These are phyloP conservation scores for Ustilago cynodontis DNA, from an alignment of 1,284 basidiomycete species.

Conservation along the genomic window DNA sequence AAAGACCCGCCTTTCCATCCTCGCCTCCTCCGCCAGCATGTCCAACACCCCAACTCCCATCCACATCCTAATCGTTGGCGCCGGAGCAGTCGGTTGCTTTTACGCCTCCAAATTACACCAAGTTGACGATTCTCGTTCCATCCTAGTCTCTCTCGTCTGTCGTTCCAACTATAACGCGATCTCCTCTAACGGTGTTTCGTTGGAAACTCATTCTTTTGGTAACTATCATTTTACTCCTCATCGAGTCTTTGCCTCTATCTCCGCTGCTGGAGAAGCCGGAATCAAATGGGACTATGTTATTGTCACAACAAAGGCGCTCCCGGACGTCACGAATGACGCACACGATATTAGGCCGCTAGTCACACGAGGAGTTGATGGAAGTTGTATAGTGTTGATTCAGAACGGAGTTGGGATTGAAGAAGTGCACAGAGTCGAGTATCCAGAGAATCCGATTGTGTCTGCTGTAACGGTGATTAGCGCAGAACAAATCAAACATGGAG, in stretches of 20 bases:
- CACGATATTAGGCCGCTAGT: conserved; percentile 68
- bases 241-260: conserved; percentile 68
- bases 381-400: conserved; percentile 71
- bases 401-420: conserved; percentile 72
- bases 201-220: conserved; percentile 71
- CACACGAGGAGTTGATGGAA: conserved; percentile 25
- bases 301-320: conserved; percentile 72
- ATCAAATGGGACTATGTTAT: conserved; percentile 71
- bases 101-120: conserved; percentile 69
- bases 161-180: conserved; percentile 72
- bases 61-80: conserved; percentile 69
- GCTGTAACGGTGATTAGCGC: conserved; percentile 72
- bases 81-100: conserved; percentile 72
- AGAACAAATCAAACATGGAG: conserved; percentile 69
- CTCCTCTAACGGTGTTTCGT: conserved; percentile 65
- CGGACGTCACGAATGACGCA: conserved; percentile 71
- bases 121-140: conserved; percentile 1
- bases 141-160: conserved; percentile 71
- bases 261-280: conserved; percentile 28
- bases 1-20: too few species aligned
- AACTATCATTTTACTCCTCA: conserved; percentile 71
- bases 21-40: background rate
- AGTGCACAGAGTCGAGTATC: conserved; percentile 69
- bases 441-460: conserved; percentile 69
- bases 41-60: background rate